Base-by-base conservation (phyloP, 768 basidiomycete species). In the Hypholoma sublateritium region DNA sequence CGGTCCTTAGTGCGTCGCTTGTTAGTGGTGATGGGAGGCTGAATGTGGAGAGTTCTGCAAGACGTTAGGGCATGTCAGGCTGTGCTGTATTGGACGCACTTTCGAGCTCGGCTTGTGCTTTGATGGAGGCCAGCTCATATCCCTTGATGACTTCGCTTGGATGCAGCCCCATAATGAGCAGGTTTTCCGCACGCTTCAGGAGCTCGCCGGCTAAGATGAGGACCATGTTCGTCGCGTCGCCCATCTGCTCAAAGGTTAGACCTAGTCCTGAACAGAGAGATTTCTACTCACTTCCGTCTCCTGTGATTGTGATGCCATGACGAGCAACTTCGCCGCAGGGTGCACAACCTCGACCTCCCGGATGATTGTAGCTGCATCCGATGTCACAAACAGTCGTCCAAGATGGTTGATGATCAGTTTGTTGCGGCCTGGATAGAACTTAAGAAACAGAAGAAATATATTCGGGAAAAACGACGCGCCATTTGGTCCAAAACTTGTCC, bases 391-490 rank as follows among this genome's bases (percentile, higher is more conserved):
- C 37, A 98, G 81, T 71, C 87, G 83, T 53, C 95, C 95, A 35
- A 99, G 80, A 73, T 98, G 96, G 72, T 99, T 99, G 75, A 99
- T 96, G 70, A 99, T 77, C 53, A 99, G 86, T 73, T 99, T 99
- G 74, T 98, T 99, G 51, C 96, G 85, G 47, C 96, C 96, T 93
- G 66, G 19, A 57, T 59, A 61, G 54, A 36, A 9, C 13, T 24
- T 47, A 58, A 56, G 55, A 22, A 50, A 25, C 22, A 39, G 7
- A 13, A 14, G 25, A 16, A 35, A 19, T 59, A 14, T 42, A 54
- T 42, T 43, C 47, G 41, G 41, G 43, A 61, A 32, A 21, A 63
- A 43, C n/a, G 44, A 78, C 88, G 72, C 72, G 91, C 95, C 95
- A 71, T 96, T 96, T 32, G 95, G 95, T 22, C 95, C 95, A 69